Conservation (phyloP, 345 rosid species). For the Pugionium cornutum region DNA sequence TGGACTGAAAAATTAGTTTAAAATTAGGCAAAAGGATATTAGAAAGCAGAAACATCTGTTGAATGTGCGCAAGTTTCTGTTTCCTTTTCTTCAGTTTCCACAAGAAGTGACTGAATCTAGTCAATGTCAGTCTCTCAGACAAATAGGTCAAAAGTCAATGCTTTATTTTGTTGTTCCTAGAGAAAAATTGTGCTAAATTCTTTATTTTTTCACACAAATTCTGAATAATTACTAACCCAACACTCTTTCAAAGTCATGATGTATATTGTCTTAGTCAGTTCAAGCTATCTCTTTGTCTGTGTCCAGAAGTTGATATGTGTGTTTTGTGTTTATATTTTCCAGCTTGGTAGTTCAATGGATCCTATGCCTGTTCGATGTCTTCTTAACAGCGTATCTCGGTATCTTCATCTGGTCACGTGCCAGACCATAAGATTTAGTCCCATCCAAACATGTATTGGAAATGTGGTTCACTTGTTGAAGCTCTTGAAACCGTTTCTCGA, state of each 20-base stretch:
- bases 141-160: conserved; percentile 40
- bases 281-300: neutral
- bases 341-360: conserved; percentile 55
- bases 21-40: conserved; percentile 16
- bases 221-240: neutral
- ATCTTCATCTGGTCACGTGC: conserved; percentile 83
- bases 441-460: conserved; percentile 58
- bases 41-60: conserved; percentile 43
- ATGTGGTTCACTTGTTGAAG: conserved; percentile 58
- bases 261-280: conserved; percentile 2
- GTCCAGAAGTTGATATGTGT: conserved; percentile 6
- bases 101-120: conserved; percentile 37
- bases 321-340: conserved; percentile 2
- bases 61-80: conserved; percentile 33
- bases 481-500: conserved; percentile 79
- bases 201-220: neutral
- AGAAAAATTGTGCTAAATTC: conserved; percentile 5
- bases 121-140: conserved; percentile 34
- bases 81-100: conserved; percentile 28
- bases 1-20: conserved; percentile 17
- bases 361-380: conserved; percentile 58
- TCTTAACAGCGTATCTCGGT: conserved; percentile 80
- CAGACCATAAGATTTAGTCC: conserved; percentile 55
- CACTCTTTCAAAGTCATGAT: conserved; percentile 13
- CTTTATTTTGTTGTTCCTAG: conserved; percentile 20